These are phyloP conservation scores for Pseudogymnoascus sp. DNA, from an alignment of 2,329 filamentous ascomycete species.

Conservation along the genomic window DNA sequence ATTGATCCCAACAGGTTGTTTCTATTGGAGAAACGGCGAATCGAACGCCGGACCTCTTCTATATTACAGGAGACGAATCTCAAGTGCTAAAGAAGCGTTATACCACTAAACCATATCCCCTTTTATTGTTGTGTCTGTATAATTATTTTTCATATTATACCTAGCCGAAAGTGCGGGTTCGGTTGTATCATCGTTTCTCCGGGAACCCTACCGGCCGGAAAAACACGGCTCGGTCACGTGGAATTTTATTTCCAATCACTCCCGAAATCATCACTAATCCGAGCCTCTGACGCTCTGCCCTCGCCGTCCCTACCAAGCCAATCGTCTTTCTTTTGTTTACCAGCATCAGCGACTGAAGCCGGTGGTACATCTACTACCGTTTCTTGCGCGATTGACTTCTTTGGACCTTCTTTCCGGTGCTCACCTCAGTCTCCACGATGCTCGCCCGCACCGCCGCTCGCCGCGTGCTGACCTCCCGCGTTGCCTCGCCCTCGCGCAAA, in stretches of 20 bases:
- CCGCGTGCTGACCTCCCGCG: background rate
- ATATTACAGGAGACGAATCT: constrained; percentile 6
- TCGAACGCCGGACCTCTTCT: constrained; percentile 7
- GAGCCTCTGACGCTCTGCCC: background rate
- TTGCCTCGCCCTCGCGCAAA: constrained; percentile 33
- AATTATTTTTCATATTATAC: background rate
- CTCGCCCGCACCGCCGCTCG: background rate
- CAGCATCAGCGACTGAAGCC: background rate
- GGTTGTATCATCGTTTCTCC: constrained; percentile 4
- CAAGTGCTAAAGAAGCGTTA: constrained; percentile 7
- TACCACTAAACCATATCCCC: constrained; percentile 8
- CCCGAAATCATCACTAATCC: constrained; percentile 8
- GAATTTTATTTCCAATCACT: constrained; percentile 4
- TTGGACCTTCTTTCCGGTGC: background rate
- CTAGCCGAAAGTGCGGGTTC: background rate
- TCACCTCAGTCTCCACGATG: background rate
- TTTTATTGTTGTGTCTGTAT: background rate
- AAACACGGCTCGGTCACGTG: background rate
- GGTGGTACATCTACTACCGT: background rate
- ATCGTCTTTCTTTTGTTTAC: constrained; percentile 4
- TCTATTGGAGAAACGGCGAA: constrained; percentile 7
- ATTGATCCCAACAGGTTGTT: constrained; percentile 7
- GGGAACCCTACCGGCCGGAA: background rate
- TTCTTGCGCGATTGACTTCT: background rate
- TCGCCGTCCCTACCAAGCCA: background rate